These are phyloP conservation scores for Dicorynia guianensis DNA, from an alignment of 306 rosid species.

Conservation along the genomic window DNA sequence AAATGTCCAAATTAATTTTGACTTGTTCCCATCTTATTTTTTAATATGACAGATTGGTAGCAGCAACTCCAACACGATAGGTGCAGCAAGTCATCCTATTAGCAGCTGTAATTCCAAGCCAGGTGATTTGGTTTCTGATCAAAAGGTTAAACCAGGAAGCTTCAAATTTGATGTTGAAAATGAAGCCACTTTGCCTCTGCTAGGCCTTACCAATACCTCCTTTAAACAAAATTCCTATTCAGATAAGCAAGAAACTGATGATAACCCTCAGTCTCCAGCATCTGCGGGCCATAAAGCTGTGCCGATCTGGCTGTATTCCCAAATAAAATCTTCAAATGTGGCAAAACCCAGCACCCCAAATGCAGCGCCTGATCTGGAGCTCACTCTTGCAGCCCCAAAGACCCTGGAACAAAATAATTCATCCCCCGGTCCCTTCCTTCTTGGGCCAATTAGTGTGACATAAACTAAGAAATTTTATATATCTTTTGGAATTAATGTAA, in stretches of 20 bases:
- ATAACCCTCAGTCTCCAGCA: constrained; percentile 18
- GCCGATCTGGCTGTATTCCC: constrained; percentile 54
- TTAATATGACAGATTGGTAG: constrained; percentile 55
- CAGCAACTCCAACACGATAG: constrained; percentile 22
- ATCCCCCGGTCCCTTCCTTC: constrained; percentile 49
- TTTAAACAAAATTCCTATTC: constrained; percentile 36
- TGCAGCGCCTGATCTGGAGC: constrained; percentile 65
- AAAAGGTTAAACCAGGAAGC: neutral
- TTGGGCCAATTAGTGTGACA: constrained; percentile 66
- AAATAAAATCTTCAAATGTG: constrained; percentile 40
- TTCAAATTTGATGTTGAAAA: constrained; percentile 39
- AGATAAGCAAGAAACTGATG: constrained; percentile 41
- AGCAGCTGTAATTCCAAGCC: constrained; percentile 18
- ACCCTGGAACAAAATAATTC: constrained; percentile 54
- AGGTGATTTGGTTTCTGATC: neutral
- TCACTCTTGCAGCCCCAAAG: constrained; percentile 70
- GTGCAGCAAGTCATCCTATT: neutral
- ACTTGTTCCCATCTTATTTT: neutral
- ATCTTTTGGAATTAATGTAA: neutral
- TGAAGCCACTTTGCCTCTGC: constrained; percentile 44
- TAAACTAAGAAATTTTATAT: constrained; percentile 20
- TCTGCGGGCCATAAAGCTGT: constrained; percentile 1
- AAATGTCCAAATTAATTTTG: neutral
- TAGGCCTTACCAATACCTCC: constrained; percentile 13
- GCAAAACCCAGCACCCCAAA: constrained; percentile 33